These are phyloP conservation scores for Melianthus villosus DNA, from an alignment of 441 rosid species.

Conservation along the genomic window DNA sequence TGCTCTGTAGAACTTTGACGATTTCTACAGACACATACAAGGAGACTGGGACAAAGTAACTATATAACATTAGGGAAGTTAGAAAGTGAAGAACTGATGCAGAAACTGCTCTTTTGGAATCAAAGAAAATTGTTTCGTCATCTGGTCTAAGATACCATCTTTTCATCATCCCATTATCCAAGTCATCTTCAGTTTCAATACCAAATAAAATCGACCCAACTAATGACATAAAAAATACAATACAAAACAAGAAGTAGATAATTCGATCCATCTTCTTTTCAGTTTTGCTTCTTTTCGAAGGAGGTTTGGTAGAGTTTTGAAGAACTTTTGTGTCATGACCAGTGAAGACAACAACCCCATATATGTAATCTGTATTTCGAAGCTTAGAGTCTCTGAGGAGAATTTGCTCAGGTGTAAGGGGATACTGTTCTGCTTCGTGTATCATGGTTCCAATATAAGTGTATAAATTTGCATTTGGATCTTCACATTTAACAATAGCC, in stretches of 20 bases:
- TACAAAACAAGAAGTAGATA: slow-evolving; percentile 35
- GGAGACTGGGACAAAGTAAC: slow-evolving; percentile 50
- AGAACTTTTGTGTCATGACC: slow-evolving; percentile 69
- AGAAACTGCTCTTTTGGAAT: slow-evolving; percentile 24
- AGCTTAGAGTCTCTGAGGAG: slow-evolving; percentile 59
- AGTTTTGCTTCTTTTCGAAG: slow-evolving; percentile 51
- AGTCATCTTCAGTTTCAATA: slow-evolving; percentile 29
- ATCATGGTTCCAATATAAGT: slow-evolving; percentile 41
- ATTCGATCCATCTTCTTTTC: slow-evolving; percentile 57
- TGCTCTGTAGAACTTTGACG: slow-evolving; percentile 57
- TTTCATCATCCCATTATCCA: slow-evolving; percentile 27
- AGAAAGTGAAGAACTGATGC: slow-evolving; percentile 37
- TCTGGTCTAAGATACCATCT: slow-evolving; percentile 64
- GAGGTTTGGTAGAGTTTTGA: slow-evolving; percentile 51
- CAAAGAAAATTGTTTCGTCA: slow-evolving; percentile 19
- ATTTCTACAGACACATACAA: slow-evolving; percentile 58
- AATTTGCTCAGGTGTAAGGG: slow-evolving; percentile 52
- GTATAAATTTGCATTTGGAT: slow-evolving; percentile 59
- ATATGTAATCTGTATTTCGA: slow-evolving; percentile 50
- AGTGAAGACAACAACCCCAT: slow-evolving; percentile 55
- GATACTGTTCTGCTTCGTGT: slow-evolving; percentile 25
- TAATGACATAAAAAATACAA: slow-evolving; percentile 23
- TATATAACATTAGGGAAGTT: slow-evolving; percentile 38
- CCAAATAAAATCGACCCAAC: slow-evolving; percentile 48
- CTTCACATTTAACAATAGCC: slow-evolving; percentile 48